Conservation (phyloP, 129 eudicot genomes). For the Pulicaria dysenterica region DNA sequence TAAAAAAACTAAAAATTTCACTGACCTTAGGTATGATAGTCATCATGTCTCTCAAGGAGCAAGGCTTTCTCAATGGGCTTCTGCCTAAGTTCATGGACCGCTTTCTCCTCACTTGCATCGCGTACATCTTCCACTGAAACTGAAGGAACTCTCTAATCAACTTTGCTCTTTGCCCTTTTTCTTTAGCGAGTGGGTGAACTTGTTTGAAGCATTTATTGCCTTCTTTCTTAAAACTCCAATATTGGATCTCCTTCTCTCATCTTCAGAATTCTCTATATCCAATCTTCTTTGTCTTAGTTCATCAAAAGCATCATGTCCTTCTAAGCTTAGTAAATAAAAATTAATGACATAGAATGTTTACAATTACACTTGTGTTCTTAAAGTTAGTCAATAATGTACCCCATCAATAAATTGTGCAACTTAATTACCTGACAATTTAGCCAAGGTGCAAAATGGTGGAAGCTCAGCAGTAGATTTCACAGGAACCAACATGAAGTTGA, state of each 20-base stretch:
- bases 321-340: slow-evolving; percentile 42
- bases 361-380: slow-evolving; percentile 6
- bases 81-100: slow-evolving; percentile 72
- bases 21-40: slow-evolving; percentile 84
- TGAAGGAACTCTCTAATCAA: slow-evolving; percentile 76
- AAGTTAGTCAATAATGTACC: background rate
- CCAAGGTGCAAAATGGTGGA: slow-evolving; percentile 26
- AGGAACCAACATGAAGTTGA: too few species aligned
- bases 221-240: slow-evolving; percentile 69
- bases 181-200: slow-evolving; percentile 76
- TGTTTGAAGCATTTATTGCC: slow-evolving; percentile 83
- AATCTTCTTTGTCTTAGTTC: slow-evolving; percentile 66
- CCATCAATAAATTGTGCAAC: background rate
- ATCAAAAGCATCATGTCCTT: slow-evolving; percentile 55
- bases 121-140: slow-evolving; percentile 84
- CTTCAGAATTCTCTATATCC: slow-evolving; percentile 76
- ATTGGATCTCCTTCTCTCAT: slow-evolving; percentile 71
- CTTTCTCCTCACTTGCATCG: slow-evolving; percentile 74
- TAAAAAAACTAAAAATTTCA: slow-evolving; percentile 7
- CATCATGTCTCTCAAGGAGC: slow-evolving; percentile 85
- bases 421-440: slow-evolving; percentile 37
- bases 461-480: slow-evolving; percentile 27
- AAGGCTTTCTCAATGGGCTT: slow-evolving; percentile 63
- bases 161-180: slow-evolving; percentile 85
- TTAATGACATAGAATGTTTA: background rate